A percentile compares a stretch with the other conserved stretches of the same genome.
These are phyloP conservation scores for Sicyos edulis DNA, from an alignment of 306 rosid genomes.

Conservation along the genomic window DNA sequence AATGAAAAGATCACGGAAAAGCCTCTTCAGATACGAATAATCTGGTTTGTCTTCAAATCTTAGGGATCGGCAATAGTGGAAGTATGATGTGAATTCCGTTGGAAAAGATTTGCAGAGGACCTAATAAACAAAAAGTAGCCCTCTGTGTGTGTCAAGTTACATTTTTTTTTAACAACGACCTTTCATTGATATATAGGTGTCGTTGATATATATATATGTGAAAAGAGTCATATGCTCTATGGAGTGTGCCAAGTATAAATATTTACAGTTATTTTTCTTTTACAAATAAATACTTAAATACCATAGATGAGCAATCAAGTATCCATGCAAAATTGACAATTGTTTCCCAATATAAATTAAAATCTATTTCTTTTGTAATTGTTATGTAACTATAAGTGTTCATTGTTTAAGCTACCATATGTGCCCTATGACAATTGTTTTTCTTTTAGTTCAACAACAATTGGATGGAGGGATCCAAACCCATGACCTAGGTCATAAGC, in stretches of 20 bases:
- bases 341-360: not conserved
- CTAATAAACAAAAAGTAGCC: constrained; percentile 24
- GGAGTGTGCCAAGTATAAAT: too few species aligned
- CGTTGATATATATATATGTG: too few species aligned
- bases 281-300: not conserved
- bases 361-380: not conserved
- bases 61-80: constrained; percentile 84
- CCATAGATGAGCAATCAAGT: not conserved
- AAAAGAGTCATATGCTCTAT: too few species aligned
- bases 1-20: constrained; percentile 87
- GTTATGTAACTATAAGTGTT: not conserved
- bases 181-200: too few species aligned
- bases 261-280: too few species aligned
- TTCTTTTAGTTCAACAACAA: too few species aligned
- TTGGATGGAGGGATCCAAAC: too few species aligned
- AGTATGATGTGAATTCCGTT: constrained; percentile 81
- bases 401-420: not conserved
- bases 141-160: not conserved
- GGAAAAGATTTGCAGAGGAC: constrained; percentile 83
- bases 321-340: not conserved
- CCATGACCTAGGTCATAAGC: too few species aligned
- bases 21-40: constrained; percentile 90
- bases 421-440: not conserved
- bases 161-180: not conserved
- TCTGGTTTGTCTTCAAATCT: constrained; percentile 98